Evolutionary conservation across 2,329 filamentous ascomycete genomes (phyloP).

Genomic region (Emmonsia crescens): DNA sequence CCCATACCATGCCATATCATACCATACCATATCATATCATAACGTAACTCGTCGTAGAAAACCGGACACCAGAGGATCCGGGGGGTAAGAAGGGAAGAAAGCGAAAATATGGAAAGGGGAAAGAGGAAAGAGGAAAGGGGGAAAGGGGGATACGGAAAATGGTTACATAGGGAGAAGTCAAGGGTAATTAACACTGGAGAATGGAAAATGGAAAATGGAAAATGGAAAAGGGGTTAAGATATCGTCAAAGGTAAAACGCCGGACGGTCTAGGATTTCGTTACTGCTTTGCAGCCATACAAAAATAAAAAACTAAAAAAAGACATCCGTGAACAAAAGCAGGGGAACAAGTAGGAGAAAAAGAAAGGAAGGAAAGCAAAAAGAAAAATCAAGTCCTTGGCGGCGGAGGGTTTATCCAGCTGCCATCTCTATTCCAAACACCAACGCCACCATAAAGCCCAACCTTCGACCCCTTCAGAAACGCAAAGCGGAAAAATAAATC

Average conservation of each 20-base stretch:
- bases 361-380: neutral
- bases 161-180: too few relatives aligned
- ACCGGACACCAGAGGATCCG: neutral
- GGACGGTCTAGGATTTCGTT: neutral
- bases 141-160: neutral
- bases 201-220: neutral
- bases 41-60: neutral
- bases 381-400: conserved; percentile 9
- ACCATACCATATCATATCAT: neutral
- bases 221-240: neutral
- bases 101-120: neutral
- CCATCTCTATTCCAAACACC: conserved; percentile 27
- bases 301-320: neutral
- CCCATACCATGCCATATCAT: neutral
- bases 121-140: neutral
- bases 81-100: neutral
- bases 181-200: too few relatives aligned
- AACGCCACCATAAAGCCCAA: conserved; percentile 28
- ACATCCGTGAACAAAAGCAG: neutral
- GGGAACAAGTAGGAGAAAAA: neutral
- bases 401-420: conserved; percentile 13
- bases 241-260: neutral
- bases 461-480: conserved; percentile 32
- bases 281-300: neutral
- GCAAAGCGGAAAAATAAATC: conserved; percentile 39